Evolutionary conservation across 345 rosid genomes (phyloP).

Genomic region (Euphorbia pulcherrima): DNA sequence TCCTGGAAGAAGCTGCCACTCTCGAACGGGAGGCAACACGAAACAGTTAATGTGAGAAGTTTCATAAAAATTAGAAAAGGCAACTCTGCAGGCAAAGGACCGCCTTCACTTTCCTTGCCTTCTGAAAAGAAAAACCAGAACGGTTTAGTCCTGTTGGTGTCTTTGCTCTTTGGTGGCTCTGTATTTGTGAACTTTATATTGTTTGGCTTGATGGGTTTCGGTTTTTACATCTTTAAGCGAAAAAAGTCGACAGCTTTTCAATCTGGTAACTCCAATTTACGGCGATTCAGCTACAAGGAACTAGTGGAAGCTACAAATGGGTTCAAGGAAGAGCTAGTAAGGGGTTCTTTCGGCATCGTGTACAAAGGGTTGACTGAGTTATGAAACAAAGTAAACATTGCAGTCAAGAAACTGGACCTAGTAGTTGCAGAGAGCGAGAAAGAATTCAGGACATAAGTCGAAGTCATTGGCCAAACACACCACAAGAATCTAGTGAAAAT

Average conservation of each 20-base stretch:
- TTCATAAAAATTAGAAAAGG: slow-evolving; percentile 28
- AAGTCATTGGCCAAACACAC: slow-evolving; percentile 29
- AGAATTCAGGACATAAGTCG: slow-evolving; percentile 26
- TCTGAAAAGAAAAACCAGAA: not conserved
- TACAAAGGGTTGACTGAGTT: slow-evolving; percentile 14
- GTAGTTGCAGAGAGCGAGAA: slow-evolving; percentile 13
- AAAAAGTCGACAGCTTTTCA: not conserved
- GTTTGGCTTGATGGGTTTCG: slow-evolving; percentile 7
- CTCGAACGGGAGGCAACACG: slow-evolving; percentile 30
- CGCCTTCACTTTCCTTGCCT: not conserved
- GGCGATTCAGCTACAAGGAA: slow-evolving; percentile 29
- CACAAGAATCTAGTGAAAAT: slow-evolving; percentile 36
- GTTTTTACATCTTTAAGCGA: slow-evolving; percentile 15
- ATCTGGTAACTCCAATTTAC: slow-evolving; percentile 22
- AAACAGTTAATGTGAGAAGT: not conserved
- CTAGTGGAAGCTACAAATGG: slow-evolving; percentile 30
- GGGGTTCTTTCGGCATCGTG: slow-evolving; percentile 32
- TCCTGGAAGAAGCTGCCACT: slow-evolving; percentile 40
- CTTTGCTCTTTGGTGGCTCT: slow-evolving; percentile 29
- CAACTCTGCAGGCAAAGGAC: not conserved
- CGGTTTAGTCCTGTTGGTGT: not conserved
- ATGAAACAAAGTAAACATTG: slow-evolving; percentile 1
- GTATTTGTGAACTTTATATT: slow-evolving; percentile 17
- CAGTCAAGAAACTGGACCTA: slow-evolving; percentile 26
- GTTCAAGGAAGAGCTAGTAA: slow-evolving; percentile 39